Evolutionary conservation across 441 rosid genomes (phyloP), one percentile per base, ranked within the genome.

Genomic region (Gossypium trilobum): DNA sequence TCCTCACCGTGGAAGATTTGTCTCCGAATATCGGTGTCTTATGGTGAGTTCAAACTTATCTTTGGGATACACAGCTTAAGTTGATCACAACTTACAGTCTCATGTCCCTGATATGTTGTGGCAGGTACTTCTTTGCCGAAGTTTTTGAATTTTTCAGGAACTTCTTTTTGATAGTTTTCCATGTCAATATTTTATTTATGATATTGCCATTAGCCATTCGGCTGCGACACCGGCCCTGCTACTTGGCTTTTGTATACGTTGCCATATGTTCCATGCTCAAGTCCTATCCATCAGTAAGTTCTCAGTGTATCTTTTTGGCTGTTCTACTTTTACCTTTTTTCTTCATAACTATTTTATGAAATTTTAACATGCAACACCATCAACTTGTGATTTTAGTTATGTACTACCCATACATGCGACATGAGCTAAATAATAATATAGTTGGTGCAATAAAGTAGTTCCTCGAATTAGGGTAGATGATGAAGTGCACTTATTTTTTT

Each of bases 81-180:
- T 69, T 72, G 20, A 59, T 65, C 55, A 11, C 29, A 14, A 68
- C 66, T 68, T 58, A 44, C 56, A 1, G 39, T 27, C 17, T 64
- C 27, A 69, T 69, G 27, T 63, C n/a, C 67, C 23, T 75, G 55
- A 68, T 83, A 60, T 73, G 72, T 71, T 73, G 20, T 70, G 68
- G 84, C 90, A 91, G 98, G 98, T 92, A 95, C 86, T 92, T 95
- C 90, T 95, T 91, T 79, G 99, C 98, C 0, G 98, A 95, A 88
- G 99, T 92, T 74, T 92, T 92, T 62, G 88, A 91, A 65, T 92
- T 89, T 80, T 91, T 95, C 90, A 83, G 95, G 84, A 85, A 79
- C 62, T 95, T 95, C 87, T 95, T 95, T 80, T 75, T 92, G 84
- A 88, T 92, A 70, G 97, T 95, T 68, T 95, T 95, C 88, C 97